phyloP scores from a whole-genome alignment of 805 yeast species.

The Naumovozyma castellii region DNA sequence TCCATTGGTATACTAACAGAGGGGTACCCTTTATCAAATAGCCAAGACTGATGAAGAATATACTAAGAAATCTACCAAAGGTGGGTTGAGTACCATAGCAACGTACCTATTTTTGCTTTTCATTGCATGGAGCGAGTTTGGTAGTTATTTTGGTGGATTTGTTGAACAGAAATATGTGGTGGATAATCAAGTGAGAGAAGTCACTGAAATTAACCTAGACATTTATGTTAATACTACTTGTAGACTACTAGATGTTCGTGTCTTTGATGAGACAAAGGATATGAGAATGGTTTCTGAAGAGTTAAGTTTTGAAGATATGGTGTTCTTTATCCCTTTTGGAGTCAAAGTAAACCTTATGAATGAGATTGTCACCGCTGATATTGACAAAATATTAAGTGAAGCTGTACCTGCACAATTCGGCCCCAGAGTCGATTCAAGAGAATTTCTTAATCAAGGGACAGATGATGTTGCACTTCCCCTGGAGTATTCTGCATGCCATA shows the following conservation, averaged over 20 bases:
- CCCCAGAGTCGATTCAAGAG: slow-evolving; percentile 31
- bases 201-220: slow-evolving; percentile 66
- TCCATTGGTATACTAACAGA: slow-evolving; percentile 33
- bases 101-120: slow-evolving; percentile 55
- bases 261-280: slow-evolving; percentile 70
- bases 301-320: slow-evolving; percentile 57
- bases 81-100: slow-evolving; percentile 62
- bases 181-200: slow-evolving; percentile 48
- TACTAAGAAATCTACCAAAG: slow-evolving; percentile 63
- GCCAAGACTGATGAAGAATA: slow-evolving; percentile 62
- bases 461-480: slow-evolving; percentile 33
- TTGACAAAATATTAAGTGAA: slow-evolving; percentile 57
- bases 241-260: slow-evolving; percentile 60
- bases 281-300: slow-evolving; percentile 68
- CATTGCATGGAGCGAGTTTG: slow-evolving; percentile 74
- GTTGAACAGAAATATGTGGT: slow-evolving; percentile 72
- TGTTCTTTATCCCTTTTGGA: slow-evolving; percentile 45
- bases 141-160: slow-evolving; percentile 75
- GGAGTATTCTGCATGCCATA: slow-evolving; percentile 56
- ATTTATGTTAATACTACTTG: slow-evolving; percentile 80
- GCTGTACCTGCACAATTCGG: slow-evolving; percentile 58
- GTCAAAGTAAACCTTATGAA: slow-evolving; percentile 39
- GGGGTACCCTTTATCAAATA: background rate
- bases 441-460: slow-evolving; percentile 10
- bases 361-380: slow-evolving; percentile 46